Evolutionary conservation across 805 yeast genomes (phyloP).

Genomic region (Saturnispora ahearnii): DNA sequence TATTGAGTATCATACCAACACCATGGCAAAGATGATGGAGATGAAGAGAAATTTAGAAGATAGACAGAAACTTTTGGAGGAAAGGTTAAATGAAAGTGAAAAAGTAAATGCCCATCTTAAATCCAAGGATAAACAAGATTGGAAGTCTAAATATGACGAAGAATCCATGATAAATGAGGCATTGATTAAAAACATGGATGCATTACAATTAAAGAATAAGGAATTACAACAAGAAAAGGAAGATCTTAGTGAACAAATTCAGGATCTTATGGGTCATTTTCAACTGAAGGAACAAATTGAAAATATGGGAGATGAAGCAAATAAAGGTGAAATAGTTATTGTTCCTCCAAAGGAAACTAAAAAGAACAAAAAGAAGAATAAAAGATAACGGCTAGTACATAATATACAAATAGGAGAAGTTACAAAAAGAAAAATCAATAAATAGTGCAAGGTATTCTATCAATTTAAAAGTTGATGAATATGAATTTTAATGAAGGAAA

Average conservation of each 20-base stretch:
- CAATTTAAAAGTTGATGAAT: background rate
- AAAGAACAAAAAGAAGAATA: constrained; percentile 7
- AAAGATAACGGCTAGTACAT: background rate
- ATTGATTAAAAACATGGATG: constrained; percentile 33
- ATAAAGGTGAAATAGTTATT: constrained; percentile 58
- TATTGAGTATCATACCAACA: constrained; percentile 14
- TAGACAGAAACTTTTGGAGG: constrained; percentile 7
- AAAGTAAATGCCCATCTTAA: constrained; percentile 11
- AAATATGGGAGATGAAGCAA: constrained; percentile 62
- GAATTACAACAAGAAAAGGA: constrained; percentile 31
- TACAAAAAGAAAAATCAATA: background rate
- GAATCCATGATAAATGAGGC: constrained; percentile 38
- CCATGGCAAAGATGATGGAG: constrained; percentile 17
- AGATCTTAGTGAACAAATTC: constrained; percentile 54
- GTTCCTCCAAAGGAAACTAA: constrained; percentile 12
- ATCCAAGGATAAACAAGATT: constrained; percentile 18
- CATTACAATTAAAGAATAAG: constrained; percentile 26
- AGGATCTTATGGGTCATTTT: constrained; percentile 72
- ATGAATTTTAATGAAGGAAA: background rate
- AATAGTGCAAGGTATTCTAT: background rate
- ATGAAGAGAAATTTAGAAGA: constrained; percentile 20
- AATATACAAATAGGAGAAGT: background rate
- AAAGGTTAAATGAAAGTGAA: constrained; percentile 7
- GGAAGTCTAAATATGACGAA: constrained; percentile 31
- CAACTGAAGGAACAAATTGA: constrained; percentile 67